Conservation (phyloP, 768 basidiomycete species). For the Tulasnella sp. region DNA sequence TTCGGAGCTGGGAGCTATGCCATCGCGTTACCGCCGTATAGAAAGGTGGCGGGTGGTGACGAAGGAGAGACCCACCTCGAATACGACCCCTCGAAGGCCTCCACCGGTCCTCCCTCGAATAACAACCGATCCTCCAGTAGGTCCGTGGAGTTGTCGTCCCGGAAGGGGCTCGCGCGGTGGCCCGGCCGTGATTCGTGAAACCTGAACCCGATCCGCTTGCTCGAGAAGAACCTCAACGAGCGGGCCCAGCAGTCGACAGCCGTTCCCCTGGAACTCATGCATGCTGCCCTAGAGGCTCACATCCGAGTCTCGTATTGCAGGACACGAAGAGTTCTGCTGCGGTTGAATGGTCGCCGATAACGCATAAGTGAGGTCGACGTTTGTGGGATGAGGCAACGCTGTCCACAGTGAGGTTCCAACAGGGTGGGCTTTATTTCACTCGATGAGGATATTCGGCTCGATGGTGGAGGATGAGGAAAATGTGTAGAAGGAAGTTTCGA, state of each 20-base stretch:
- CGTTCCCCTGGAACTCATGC: neutral
- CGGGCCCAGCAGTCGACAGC: neutral
- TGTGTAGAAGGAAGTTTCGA: neutral
- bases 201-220: neutral
- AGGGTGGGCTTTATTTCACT: neutral
- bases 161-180: neutral
- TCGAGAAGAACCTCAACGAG: neutral
- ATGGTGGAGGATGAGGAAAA: neutral
- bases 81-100: too few relatives aligned
- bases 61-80: too few relatives aligned
- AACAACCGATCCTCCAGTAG: neutral
- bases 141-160: neutral
- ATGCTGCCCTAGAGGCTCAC: neutral
- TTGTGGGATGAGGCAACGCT: neutral
- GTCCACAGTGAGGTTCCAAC: too few relatives aligned
- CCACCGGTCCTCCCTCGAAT: too few relatives aligned
- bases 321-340: neutral
- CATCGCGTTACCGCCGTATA: too few relatives aligned
- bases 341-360: neutral
- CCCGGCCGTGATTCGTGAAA: neutral
- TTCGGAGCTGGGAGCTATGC: too few relatives aligned
- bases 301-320: neutral
- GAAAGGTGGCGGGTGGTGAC: too few relatives aligned
- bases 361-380: neutral
- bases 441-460: neutral